Evolutionary conservation across 2,329 filamentous ascomycete genomes (phyloP).

Genomic region (Coniosporium tulheliwenetii): DNA sequence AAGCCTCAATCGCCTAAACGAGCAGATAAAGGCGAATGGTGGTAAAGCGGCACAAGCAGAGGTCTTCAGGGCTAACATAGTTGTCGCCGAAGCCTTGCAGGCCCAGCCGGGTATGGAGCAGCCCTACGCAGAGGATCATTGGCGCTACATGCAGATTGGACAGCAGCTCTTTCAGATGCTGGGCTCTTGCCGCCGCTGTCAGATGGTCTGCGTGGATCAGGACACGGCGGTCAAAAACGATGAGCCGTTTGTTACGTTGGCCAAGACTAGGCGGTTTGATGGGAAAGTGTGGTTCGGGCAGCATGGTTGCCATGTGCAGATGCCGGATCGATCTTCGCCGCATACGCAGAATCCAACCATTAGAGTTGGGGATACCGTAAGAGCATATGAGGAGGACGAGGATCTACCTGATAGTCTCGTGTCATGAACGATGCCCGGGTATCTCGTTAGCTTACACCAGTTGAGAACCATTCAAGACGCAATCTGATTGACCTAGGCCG

Average conservation of each 20-base stretch:
- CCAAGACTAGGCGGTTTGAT: constrained; percentile 69
- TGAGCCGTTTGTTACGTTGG: constrained; percentile 78
- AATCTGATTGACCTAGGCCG: background rate
- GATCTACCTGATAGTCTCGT: background rate
- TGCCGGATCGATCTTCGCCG: constrained; percentile 9
- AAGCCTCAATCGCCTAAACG: constrained; percentile 66
- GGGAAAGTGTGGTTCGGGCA: constrained; percentile 83
- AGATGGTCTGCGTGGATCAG: constrained; percentile 94
- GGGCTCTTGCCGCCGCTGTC: constrained; percentile 74
- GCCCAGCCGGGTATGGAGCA: constrained; percentile 29
- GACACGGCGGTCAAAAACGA: constrained; percentile 59
- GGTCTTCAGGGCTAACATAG: constrained; percentile 79
- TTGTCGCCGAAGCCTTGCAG: constrained; percentile 41
- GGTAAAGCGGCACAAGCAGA: constrained; percentile 52
- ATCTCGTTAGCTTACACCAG: too few relatives aligned
- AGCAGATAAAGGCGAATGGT: constrained; percentile 46
- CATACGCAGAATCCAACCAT: constrained; percentile 20
- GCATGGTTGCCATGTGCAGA: constrained; percentile 39
- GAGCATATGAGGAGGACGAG: constrained; percentile 1
- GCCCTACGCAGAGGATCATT: constrained; percentile 68
- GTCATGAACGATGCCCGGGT: background rate
- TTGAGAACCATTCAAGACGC: background rate
- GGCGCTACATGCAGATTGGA: constrained; percentile 55
- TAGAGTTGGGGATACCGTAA: constrained; percentile 19
- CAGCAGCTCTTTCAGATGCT: constrained; percentile 51